Conservation (phyloP, 2,329 filamentous ascomycete species). For the Arthrinium puccinioides region DNA sequence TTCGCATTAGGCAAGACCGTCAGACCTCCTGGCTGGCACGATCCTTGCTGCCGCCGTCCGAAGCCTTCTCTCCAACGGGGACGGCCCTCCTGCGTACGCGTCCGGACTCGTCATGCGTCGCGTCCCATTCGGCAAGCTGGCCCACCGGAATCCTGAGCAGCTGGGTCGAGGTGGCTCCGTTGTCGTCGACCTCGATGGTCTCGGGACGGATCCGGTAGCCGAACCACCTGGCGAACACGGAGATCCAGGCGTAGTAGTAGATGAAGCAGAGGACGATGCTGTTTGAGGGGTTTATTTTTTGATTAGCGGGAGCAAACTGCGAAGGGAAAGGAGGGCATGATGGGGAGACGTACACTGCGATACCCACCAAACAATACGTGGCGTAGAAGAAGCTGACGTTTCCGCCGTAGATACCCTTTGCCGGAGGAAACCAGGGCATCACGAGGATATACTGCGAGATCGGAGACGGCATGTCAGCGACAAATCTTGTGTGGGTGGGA, state of each 20-base stretch:
- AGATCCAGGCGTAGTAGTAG: constrained; percentile 55
- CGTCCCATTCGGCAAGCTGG: constrained; percentile 50
- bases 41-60: background rate
- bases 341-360: constrained; percentile 51
- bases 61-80: background rate
- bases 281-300: background rate
- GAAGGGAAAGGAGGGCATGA: background rate
- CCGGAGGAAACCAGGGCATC: constrained; percentile 67
- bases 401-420: constrained; percentile 49
- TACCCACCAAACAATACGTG: constrained; percentile 58
- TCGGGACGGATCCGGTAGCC: constrained; percentile 50
- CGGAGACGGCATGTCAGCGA: no score
- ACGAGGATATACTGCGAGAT: constrained; percentile 57
- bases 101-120: constrained; percentile 44
- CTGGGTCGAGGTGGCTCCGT: constrained; percentile 33
- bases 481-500: no score
- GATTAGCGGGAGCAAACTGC: background rate
- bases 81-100: constrained; percentile 12
- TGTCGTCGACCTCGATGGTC: constrained; percentile 40
- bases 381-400: constrained; percentile 70
- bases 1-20: background rate
- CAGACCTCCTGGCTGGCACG: background rate
- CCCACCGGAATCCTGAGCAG: constrained; percentile 45
- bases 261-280: constrained; percentile 41
- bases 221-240: constrained; percentile 43